These are phyloP conservation scores for Chiua virens DNA, from an alignment of 768 basidiomycete species.

Conservation along the genomic window DNA sequence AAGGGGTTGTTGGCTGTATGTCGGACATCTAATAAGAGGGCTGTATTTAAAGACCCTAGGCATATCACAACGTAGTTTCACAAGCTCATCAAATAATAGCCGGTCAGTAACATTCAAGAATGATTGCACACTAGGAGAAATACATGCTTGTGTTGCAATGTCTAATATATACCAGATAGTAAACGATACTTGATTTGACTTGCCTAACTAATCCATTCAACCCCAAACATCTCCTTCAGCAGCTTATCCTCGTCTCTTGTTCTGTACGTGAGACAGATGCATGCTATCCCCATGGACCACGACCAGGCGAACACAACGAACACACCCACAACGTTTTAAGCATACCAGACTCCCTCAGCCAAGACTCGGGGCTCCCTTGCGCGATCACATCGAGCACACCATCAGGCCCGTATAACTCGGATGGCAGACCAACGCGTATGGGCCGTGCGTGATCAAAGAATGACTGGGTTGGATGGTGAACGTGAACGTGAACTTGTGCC, in stretches of 20 bases:
- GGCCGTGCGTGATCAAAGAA: not conserved
- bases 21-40: not conserved
- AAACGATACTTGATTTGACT: slow-evolving; percentile 1
- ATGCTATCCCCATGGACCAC: not conserved
- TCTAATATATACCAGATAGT: not conserved
- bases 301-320: not conserved
- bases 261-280: not conserved
- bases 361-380: not conserved
- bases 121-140: too few relatives aligned
- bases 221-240: slow-evolving; percentile 5
- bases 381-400: not conserved
- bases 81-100: too few relatives aligned
- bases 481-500: not conserved
- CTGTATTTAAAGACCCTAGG: too few relatives aligned
- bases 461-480: not conserved
- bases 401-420: not conserved
- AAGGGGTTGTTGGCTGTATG: not conserved
- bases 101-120: too few relatives aligned
- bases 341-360: slow-evolving; percentile 5
- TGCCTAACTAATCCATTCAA: slow-evolving; percentile 3
- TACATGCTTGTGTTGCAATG: too few relatives aligned
- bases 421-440: slow-evolving; percentile 3
- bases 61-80: too few relatives aligned
- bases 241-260: slow-evolving; percentile 5
- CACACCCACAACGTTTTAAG: not conserved